Evolutionary conservation across 768 basidiomycete genomes (phyloP), one percentile per base, ranked within the genome.

Genomic region (Cantharellus anzutake): DNA sequence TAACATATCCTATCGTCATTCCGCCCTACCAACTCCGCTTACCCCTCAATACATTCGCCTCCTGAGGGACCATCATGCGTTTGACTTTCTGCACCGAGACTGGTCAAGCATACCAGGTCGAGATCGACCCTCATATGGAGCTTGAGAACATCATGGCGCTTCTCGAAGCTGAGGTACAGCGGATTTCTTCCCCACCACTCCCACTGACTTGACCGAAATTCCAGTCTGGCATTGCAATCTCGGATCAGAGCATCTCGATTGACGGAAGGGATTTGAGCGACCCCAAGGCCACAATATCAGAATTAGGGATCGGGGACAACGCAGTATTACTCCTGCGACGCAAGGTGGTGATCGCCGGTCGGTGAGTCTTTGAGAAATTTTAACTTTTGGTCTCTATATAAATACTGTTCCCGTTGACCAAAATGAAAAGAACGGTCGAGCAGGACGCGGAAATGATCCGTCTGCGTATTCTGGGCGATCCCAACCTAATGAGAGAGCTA

Each of bases 401-500:
- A 59, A 14, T 37, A 3, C 16, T 14, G 41, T 58, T 44, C 20
- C 20, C 20, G 20, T 29, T 29, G 20, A 29, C 20, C 20, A 29
- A 29, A 29, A 29, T 29, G 20, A 11, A 55, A 64, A 90, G 88
- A 65, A 69, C 79, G 14, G 73, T 78, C n/a, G 79, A 83, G 64
- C 84, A 83, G 62, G 90, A 94, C 64, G 72, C 86, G 38, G 94
- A 98, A 70, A 85, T 83, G 79, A 88, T 91, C 82, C 78, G 94
- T 14, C 71, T 93, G 35, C 90, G 91, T 64, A 67, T 94, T 14
- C 73, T 98, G 7, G 89, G 92, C 2, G 79, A 97, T 70, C 91
- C 91, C 3, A 65, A 73, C 0, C 71, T 96, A 53, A 84, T 97
- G 84, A 69, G 73, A 11, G 79, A 86, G 67, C 67, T 98, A 20